Base-by-base conservation (phyloP, 768 basidiomycete genomes). In the Phallus indusiatus region DNA sequence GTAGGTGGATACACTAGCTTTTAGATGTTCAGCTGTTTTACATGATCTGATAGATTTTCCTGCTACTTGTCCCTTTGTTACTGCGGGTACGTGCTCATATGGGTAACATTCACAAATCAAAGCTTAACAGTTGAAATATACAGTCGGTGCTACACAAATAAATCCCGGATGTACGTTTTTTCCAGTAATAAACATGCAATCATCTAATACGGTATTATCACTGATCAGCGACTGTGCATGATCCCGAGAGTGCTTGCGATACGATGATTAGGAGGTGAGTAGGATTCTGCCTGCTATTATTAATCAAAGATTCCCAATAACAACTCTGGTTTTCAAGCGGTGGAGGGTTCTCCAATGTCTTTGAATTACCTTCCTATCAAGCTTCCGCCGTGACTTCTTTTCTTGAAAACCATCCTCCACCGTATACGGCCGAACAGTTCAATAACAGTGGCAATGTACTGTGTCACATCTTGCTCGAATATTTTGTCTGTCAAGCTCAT, bases 311-410 rank as follows among this genome's bases (percentile, higher is more conserved):
- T n/a, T n/a, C n/a, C n/a, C n/a, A n/a, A n/a, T n/a, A n/a, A n/a
- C n/a, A n/a, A n/a, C n/a, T n/a, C n/a, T n/a, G n/a, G n/a, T n/a
- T n/a, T n/a, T n/a, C n/a, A n/a, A 42, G 42, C 42, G 42, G 9
- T 42, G 75, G 75, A 12, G 75, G 75, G 4, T 76, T 75, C 69
- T 72, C 76, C 63, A 74, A 69, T 73, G 69, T 72, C 55, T 78
- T 80, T 64, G 60, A 70, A 3, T 70, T 69, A 28, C 74, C 78
- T 2, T 59, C 62, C 0, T 80, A 79, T 64, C 75, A 76, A 59
- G 53, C 64, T 20, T 36, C 54, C 0, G 70, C 68, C 1, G 72
- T 74, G 22, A 53, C 50, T 33, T 42, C 21, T 6, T 57, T 48
- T 20, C 33, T 57, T n/a, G 28, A 48, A 33, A 59, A 59, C 20